A percentile compares a stretch with the other conserved stretches of the same genome.
These are phyloP conservation scores for Tephrocybe sp. DNA, from an alignment of 768 basidiomycete genomes.

Conservation along the genomic window DNA sequence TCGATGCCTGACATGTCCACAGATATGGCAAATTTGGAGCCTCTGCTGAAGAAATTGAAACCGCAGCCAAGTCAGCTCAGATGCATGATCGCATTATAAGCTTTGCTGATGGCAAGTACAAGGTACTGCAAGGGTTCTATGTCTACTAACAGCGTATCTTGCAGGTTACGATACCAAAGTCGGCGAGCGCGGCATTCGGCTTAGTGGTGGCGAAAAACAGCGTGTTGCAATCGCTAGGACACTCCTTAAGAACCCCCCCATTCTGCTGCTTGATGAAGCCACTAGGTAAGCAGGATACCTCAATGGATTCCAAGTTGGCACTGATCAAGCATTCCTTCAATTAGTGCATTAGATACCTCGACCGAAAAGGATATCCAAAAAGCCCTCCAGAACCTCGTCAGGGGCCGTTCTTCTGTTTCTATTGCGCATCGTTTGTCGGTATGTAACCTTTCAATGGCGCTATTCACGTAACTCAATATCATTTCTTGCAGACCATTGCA, in stretches of 20 bases:
- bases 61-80: conserved; percentile 77
- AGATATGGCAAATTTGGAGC: conserved; percentile 80
- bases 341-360: conserved; percentile 80
- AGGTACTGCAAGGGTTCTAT: not conserved
- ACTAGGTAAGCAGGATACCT: conserved; percentile 45
- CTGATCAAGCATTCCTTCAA: not conserved
- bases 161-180: conserved; percentile 78
- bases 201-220: conserved; percentile 90
- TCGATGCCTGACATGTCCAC: conserved; percentile 2
- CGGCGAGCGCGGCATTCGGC: conserved; percentile 84
- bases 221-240: conserved; percentile 86
- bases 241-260: conserved; percentile 80
- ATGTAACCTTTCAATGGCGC: conserved; percentile 24
- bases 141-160: conserved; percentile 1
- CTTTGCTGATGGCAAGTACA: conserved; percentile 66
- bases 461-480: conserved; percentile 13
- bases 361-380: conserved; percentile 91
- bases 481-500: conserved; percentile 45
- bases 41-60: conserved; percentile 69
- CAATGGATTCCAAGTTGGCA: not conserved
- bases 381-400: conserved; percentile 75
- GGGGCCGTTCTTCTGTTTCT: conserved; percentile 70
- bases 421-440: conserved; percentile 81
- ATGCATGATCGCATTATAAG: conserved; percentile 83
- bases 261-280: conserved; percentile 76